Base-by-base conservation (phyloP, 148 eudicot species). In the Linanthus parryae region DNA sequence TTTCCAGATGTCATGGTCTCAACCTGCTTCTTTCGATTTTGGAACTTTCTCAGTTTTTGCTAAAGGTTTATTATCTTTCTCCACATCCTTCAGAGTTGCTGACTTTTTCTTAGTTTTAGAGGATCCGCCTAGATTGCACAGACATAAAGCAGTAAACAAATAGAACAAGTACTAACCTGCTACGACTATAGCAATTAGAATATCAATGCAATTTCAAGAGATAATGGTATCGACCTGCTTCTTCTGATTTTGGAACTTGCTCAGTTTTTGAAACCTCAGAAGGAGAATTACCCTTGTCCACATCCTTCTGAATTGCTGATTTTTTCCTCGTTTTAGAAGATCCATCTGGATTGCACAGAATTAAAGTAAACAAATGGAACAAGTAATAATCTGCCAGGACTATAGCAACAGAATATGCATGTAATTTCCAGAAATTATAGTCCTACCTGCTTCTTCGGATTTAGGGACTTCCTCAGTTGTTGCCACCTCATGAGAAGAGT, bases 41-140 rank as follows among this genome's bases (percentile, higher is more conserved):
- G 54, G 5, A 5, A 31, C 35, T 5, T 31, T 31, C 5, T 31
- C 35, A 31, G 11, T 11, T 31, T 31, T 31, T 5, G 11, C n/a
- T n/a, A n/a, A n/a, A n/a, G n/a, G n/a, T n/a, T n/a, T n/a, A n/a
- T n/a, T n/a, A n/a, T 59, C 79, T 33, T 67, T 73, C 54, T 64
- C 58, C 33, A 50, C 53, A 56, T 38, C 71, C 59, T 48, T 63
- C 33, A 59, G 20, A 22, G 57, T 54, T 51, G 33, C 52, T 57
- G 68, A 58, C 27, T 53, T 66, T 63, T 77, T 74, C 62, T 48
- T 72, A 40, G 68, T 48, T 70, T 74, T 56, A 27, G 33, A 37
- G 17, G 48, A 17, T 59, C 62, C 65, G 48, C 54, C 76, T 74
- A 61, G 1, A 61, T 7, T 19, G 43, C 13, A 52, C 27, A 16